phyloP scores from a whole-genome alignment of 371 early-diverging fungal species.

The Apophysomyces sp. region DNA sequence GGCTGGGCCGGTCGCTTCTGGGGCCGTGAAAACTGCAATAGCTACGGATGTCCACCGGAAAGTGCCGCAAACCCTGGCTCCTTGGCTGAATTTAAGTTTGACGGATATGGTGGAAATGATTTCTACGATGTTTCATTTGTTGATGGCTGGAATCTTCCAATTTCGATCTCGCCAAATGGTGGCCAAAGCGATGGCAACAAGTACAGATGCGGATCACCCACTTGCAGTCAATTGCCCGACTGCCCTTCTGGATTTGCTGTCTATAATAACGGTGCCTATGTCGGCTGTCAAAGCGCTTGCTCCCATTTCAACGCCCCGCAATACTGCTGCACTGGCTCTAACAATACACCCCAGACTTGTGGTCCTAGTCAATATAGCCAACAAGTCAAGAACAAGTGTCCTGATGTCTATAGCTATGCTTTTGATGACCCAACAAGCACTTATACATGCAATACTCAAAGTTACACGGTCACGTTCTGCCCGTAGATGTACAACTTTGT shows the following conservation, averaged over 20 bases:
- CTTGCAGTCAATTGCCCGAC: conserved; percentile 17
- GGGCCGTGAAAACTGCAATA: conserved; percentile 31
- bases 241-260: conserved; percentile 36
- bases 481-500: background rate
- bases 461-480: conserved; percentile 18
- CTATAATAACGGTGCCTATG: conserved; percentile 27
- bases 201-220: conserved; percentile 37
- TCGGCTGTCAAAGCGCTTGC: conserved; percentile 38
- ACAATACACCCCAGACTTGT: conserved; percentile 29
- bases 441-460: conserved; percentile 11
- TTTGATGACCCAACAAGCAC: conserved; percentile 15
- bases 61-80: conserved; percentile 32
- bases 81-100: conserved; percentile 41
- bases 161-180: conserved; percentile 25
- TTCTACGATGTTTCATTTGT: conserved; percentile 48
- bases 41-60: conserved; percentile 18
- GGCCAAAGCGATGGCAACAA: conserved; percentile 10
- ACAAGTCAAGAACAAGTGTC: conserved; percentile 32
- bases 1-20: conserved; percentile 37
- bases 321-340: conserved; percentile 32
- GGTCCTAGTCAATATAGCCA: conserved; percentile 17
- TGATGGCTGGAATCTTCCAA: conserved; percentile 44
- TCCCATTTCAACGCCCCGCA: conserved; percentile 18
- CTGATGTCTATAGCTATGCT: conserved; percentile 38
- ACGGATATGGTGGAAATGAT: conserved; percentile 22